Evolutionary conservation across 2,329 filamentous ascomycete species (phyloP), one percentile per base, ranked within the genome.

Genomic region (Zasmidium angulare): DNA sequence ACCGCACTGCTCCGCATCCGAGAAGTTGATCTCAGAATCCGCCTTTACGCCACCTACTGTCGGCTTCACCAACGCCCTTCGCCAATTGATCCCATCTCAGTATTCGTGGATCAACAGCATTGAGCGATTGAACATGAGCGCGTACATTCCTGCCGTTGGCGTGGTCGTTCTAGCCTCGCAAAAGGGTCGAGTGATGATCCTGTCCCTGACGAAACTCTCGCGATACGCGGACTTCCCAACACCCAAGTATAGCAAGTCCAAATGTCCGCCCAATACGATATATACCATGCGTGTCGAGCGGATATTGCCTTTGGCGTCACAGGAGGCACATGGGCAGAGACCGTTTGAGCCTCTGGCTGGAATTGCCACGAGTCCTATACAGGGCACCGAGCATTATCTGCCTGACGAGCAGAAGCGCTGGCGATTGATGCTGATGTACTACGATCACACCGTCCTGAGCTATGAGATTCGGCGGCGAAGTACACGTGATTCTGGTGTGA

Each of bases 351-450:
- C 83, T 10, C 74, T 93, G 53, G 77, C 88, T 50, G 90, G 90
- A 0, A 79, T 93, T 56, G 88, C 89, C 0, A 81, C 88, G 1
- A 84, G 84, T 1, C 89, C 86, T 0, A 75, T 90, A 6, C 87
- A 86, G 53, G 81, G 78, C 0, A 73, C 70, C 59, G 64, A 74
- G 54, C 68, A 70, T n/a, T n/a, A n/a, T 43, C 40, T 61, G 29
- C 55, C 49, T 14, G 68, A 66, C 48, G 64, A 58, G 67, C 72
- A 77, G 60, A 78, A 79, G 63, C 79, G 84, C 58, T 92, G 87
- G 81, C 78, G 88, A 59, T 65, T 93, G 58, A 82, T 93, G 71
- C 75, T 93, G 73, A 86, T 90, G 71, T 93, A 88, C 71, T 81
- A 82, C 59, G 86, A 91, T 72, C 86, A 90, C 67, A 83, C 84